Percentiles rank a stretch among this genome's conserved stretches.
phyloP scores from a whole-genome alignment of 169 alveolate species.

The Plasmodium inui region DNA sequence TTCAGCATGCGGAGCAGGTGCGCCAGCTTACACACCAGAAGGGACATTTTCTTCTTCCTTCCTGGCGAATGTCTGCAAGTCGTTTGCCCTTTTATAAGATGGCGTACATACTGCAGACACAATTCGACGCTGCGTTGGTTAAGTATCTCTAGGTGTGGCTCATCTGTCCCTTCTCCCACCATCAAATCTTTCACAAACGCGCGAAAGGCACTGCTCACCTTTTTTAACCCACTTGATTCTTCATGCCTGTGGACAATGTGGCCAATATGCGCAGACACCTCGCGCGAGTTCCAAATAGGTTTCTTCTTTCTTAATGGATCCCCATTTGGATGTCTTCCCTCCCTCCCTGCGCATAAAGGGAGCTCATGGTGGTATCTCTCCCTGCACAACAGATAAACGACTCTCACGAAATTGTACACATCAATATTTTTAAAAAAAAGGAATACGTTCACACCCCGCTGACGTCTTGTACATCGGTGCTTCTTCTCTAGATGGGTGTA shows the following conservation, averaged over 20 bases:
- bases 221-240: background rate
- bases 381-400: constrained; percentile 31
- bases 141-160: background rate
- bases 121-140: background rate
- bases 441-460: background rate
- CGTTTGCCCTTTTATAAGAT: constrained; percentile 13
- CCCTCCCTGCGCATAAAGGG: background rate
- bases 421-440: constrained; percentile 36
- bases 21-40: constrained; percentile 9
- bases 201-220: background rate
- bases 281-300: background rate
- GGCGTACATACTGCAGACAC: constrained; percentile 23
- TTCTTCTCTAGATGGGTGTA: background rate
- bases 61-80: background rate
- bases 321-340: background rate
- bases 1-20: constrained; percentile 5
- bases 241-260: background rate
- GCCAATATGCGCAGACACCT: background rate
- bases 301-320: background rate
- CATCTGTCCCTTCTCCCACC: background rate
- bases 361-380: constrained; percentile 1
- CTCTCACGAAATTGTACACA: constrained; percentile 5
- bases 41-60: constrained; percentile 5
- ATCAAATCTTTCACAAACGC: background rate
- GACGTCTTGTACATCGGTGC: background rate